Percentiles rank a stretch among this genome's conserved stretches.
phyloP scores from a whole-genome alignment of 169 alveolate species.

The Plasmodium berghei region DNA sequence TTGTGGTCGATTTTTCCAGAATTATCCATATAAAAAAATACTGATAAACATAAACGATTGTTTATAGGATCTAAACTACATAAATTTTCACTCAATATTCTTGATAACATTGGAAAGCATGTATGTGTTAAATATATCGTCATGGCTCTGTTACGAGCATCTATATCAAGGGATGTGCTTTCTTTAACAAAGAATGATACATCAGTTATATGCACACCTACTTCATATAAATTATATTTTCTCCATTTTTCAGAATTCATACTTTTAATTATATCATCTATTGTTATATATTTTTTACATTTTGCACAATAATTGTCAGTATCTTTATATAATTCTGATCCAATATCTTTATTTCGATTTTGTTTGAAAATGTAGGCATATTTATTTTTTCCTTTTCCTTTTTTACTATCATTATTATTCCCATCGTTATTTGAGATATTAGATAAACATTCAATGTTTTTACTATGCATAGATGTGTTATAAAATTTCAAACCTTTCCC shows the following conservation, averaged over 20 bases:
- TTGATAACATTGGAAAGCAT: conserved; percentile 78
- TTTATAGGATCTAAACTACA: conserved; percentile 67
- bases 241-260: conserved; percentile 25
- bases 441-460: too few species aligned
- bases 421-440: background rate
- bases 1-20: conserved; percentile 68
- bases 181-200: conserved; percentile 95
- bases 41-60: conserved; percentile 53
- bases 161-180: conserved; percentile 93
- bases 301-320: conserved; percentile 52
- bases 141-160: conserved; percentile 94
- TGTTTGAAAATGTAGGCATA: conserved; percentile 21
- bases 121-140: conserved; percentile 92
- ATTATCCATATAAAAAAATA: conserved; percentile 73
- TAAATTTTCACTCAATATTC: conserved; percentile 62
- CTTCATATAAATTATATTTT: conserved; percentile 80
- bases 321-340: conserved; percentile 2
- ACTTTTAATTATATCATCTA: conserved; percentile 54
- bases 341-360: conserved; percentile 45
- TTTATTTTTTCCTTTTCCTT: background rate
- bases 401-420: background rate
- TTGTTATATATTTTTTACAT: conserved; percentile 26
- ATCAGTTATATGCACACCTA: conserved; percentile 98
- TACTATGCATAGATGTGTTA: too few species aligned
- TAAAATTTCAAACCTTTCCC: too few species aligned